Evolutionary conservation across 2,329 filamentous ascomycete genomes (phyloP), one percentile per base, ranked within the genome.

Genomic region (Emergomyces pasteurianus): DNA sequence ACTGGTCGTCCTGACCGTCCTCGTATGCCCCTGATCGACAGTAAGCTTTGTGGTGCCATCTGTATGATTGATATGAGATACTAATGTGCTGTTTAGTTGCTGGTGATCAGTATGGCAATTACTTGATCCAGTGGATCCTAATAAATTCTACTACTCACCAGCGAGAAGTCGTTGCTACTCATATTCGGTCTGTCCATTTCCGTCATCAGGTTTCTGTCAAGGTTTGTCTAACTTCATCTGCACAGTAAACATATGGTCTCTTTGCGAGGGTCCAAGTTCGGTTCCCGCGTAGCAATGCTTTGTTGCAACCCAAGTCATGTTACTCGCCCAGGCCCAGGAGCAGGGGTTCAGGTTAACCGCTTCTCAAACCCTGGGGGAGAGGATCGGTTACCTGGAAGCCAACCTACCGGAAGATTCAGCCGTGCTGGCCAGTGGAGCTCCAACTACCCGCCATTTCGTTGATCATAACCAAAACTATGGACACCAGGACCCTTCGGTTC

Each of bases 31-130:
- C 81, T 99, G 68, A 97, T 99, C 73, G 92, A 99, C 72, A 97
- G 83, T 85, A 75, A 74, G 81, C 77, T 47, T 40, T 12, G 43
- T 7, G n/a, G 23, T 40, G 31, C 36, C 49, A 31, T 10, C 56
- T 59, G 46, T 55, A 68, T 23, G 12, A 42, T 58, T 36, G 12
- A 38, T 38, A 46, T 60, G 16, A 16, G 57, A 34, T 16, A 26
- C 38, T 54, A 31, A 21, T 28, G 28, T 42, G 31, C 42, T 31
- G 14, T 14, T 7, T 46, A 83, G 81, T 97, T 77, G 90, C 94
- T 65, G 95, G 94, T 70, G 95, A 99, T 73, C 95, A 99, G 74
- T 99, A 97, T 71, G 94, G 94, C 68, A 99, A 99, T 77, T 99
- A 99, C 71, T 83, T 99, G 65, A 89, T 99, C 65, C 94, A 99